phyloP scores from a whole-genome alignment of 2,329 filamentous ascomycete species.

The Verticillium alfalfae region DNA sequence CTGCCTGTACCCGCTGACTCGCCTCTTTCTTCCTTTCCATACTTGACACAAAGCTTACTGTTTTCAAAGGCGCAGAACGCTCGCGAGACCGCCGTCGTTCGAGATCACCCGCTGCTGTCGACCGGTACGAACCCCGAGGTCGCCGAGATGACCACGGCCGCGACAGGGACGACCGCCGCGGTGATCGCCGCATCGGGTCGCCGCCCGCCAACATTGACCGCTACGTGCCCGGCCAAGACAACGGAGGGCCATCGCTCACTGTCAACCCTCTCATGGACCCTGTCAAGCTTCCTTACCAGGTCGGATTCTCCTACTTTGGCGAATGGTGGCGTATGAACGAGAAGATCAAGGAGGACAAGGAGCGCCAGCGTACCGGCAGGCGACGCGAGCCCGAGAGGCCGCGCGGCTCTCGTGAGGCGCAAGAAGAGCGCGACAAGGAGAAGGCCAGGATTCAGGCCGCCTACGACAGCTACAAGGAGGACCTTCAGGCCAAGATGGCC shows the following conservation, averaged over 20 bases:
- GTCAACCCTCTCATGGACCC: slow-evolving; percentile 69
- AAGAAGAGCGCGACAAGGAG: slow-evolving; percentile 74
- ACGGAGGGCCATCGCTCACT: slow-evolving; percentile 35
- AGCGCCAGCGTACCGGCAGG: slow-evolving; percentile 63
- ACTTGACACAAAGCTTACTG: background rate
- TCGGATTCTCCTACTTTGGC: slow-evolving; percentile 79
- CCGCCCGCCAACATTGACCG: slow-evolving; percentile 73
- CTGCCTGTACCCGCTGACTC: background rate
- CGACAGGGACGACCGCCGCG: slow-evolving; percentile 49
- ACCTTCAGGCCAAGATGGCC: slow-evolving; percentile 73
- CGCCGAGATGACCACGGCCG: slow-evolving; percentile 66
- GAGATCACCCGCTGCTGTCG: slow-evolving; percentile 65
- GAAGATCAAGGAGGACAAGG: slow-evolving; percentile 76
- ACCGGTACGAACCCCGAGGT: slow-evolving; percentile 68
- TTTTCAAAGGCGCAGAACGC: slow-evolving; percentile 48
- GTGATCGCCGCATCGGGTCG: slow-evolving; percentile 50
- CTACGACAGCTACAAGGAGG: slow-evolving; percentile 63
- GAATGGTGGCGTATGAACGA: slow-evolving; percentile 85
- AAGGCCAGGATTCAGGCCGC: slow-evolving; percentile 70
- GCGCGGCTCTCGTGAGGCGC: slow-evolving; percentile 58
- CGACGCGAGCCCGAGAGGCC: slow-evolving; percentile 59
- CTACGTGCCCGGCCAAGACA: slow-evolving; percentile 72
- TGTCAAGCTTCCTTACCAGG: slow-evolving; percentile 68
- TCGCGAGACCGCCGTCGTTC: slow-evolving; percentile 55
- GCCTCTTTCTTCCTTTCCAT: background rate